Conservation (phyloP, 257 asterid genomes). For the Capsicum rhomboideum region DNA sequence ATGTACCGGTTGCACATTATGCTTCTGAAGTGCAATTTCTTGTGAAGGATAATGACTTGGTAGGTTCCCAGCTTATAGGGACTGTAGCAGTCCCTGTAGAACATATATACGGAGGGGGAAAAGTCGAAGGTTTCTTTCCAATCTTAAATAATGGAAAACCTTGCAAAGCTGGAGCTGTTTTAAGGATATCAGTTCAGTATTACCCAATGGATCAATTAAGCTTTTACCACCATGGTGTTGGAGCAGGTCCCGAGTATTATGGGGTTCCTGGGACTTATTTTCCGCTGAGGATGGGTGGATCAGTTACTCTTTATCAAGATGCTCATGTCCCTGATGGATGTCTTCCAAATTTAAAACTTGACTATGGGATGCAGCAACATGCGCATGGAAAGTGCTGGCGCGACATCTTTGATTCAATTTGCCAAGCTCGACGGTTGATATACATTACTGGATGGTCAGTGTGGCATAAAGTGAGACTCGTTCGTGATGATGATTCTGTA, state of each 20-base stretch:
- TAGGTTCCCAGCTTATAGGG: slow-evolving; percentile 93
- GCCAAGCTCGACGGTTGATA: slow-evolving; percentile 68
- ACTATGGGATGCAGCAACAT: slow-evolving; percentile 54
- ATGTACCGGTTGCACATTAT: slow-evolving; percentile 76
- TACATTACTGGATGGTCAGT: slow-evolving; percentile 97
- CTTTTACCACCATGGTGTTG: slow-evolving; percentile 67
- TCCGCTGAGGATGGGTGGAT: slow-evolving; percentile 93
- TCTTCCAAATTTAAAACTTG: slow-evolving; percentile 69
- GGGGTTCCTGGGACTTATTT: slow-evolving; percentile 92
- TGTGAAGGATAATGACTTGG: slow-evolving; percentile 84
- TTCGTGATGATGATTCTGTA: slow-evolving; percentile 59
- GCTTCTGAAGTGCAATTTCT: slow-evolving; percentile 73
- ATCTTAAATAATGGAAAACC: slow-evolving; percentile 78
- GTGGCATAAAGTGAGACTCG: slow-evolving; percentile 88
- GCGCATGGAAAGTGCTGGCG: slow-evolving; percentile 89
- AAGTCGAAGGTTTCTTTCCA: slow-evolving; percentile 63
- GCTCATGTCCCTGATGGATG: slow-evolving; percentile 92
- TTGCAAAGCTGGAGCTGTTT: slow-evolving; percentile 76
- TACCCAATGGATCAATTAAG: slow-evolving; percentile 69
- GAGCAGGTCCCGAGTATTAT: slow-evolving; percentile 76
- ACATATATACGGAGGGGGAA: slow-evolving; percentile 59
- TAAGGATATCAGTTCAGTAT: slow-evolving; percentile 65
- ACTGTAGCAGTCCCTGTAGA: slow-evolving; percentile 80
- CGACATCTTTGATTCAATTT: slow-evolving; percentile 84
- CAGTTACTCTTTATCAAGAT: slow-evolving; percentile 87